phyloP scores from a whole-genome alignment of 2,329 filamentous ascomycete genomes.

The Penicillium decumbens region DNA sequence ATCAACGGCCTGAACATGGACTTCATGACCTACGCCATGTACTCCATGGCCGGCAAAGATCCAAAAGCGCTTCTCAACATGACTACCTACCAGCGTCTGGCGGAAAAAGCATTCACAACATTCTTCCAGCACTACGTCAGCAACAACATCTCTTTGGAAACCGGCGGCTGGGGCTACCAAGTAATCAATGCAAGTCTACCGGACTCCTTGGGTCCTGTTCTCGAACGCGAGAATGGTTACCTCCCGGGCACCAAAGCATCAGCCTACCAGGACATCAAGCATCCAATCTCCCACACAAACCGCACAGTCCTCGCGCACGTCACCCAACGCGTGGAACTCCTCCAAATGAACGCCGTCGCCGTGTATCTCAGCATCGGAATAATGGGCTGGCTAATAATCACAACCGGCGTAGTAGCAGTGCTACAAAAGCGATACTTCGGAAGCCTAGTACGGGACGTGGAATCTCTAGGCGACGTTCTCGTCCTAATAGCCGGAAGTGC shows the following conservation, averaged over 20 bases:
- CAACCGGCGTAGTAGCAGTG: slow-evolving; percentile 5
- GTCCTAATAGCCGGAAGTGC: slow-evolving; percentile 16
- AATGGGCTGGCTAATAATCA: slow-evolving; percentile 15
- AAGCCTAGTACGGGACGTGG: slow-evolving; percentile 13
- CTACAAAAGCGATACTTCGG: slow-evolving; percentile 16
- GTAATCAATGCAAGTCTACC: slow-evolving; percentile 20
- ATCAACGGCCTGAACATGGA: slow-evolving; percentile 27
- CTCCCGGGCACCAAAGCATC: slow-evolving; percentile 2
- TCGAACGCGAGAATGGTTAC: slow-evolving; percentile 2
- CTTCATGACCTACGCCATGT: slow-evolving; percentile 31
- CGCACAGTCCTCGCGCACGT: slow-evolving; percentile 6
- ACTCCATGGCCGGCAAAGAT: slow-evolving; percentile 19
- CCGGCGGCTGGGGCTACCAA: slow-evolving; percentile 26
- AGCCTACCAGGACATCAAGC: slow-evolving; percentile 10
- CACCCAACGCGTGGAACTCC: slow-evolving; percentile 12
- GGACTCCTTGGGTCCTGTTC: background rate
- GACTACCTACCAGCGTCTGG: slow-evolving; percentile 6
- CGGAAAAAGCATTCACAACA: slow-evolving; percentile 23
- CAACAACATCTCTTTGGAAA: slow-evolving; percentile 15
- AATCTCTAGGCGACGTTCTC: slow-evolving; percentile 15
- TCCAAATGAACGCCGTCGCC: slow-evolving; percentile 17
- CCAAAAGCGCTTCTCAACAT: slow-evolving; percentile 19
- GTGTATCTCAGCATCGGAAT: slow-evolving; percentile 18
- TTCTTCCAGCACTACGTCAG: slow-evolving; percentile 32
- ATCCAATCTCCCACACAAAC: slow-evolving; percentile 18